These are phyloP conservation scores for Turnera subulata DNA, from an alignment of 345 rosid genomes.

Conservation along the genomic window DNA sequence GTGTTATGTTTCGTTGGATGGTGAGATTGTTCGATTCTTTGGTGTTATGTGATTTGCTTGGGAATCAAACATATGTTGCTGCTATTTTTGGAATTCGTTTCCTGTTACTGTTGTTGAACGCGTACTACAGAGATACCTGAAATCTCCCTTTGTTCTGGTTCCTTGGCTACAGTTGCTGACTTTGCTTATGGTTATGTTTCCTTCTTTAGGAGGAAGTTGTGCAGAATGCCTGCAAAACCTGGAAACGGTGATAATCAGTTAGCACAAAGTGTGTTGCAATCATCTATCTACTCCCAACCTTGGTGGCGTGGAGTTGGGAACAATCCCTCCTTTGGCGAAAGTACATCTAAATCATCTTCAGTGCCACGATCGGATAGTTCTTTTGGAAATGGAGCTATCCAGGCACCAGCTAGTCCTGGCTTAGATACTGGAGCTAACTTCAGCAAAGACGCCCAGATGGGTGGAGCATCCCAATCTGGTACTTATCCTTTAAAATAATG, in stretches of 20 bases:
- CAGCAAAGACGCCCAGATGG: constrained; percentile 3
- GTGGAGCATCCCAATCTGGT: constrained; percentile 15
- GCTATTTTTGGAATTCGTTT: too few relatives aligned
- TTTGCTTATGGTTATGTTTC: constrained; percentile 5
- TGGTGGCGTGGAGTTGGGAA: constrained; percentile 50
- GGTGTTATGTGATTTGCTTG: too few relatives aligned
- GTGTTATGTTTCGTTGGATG: too few relatives aligned
- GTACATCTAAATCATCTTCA: constrained; percentile 24
- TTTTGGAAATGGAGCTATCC: constrained; percentile 16
- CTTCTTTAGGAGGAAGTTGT: constrained; percentile 16
- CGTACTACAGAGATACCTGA: too few relatives aligned
- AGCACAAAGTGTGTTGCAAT: constrained; percentile 25
- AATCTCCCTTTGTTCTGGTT: too few relatives aligned
- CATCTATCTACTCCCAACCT: constrained; percentile 34
- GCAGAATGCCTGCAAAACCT: constrained; percentile 45
- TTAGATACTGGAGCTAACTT: constrained; percentile 23
- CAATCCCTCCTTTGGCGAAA: constrained; percentile 25
- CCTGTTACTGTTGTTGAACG: too few relatives aligned
- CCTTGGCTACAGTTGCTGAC: too few relatives aligned
- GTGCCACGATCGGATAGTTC: constrained; percentile 24
- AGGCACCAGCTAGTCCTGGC: constrained; percentile 21
- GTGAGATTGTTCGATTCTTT: too few relatives aligned
- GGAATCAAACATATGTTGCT: too few relatives aligned
- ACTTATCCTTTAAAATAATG: constrained; percentile 3
- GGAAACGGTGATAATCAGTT: constrained; percentile 24